These are phyloP conservation scores for Ceratocystis diversiconidia DNA, from an alignment of 2,329 filamentous ascomycete genomes.

Conservation along the genomic window DNA sequence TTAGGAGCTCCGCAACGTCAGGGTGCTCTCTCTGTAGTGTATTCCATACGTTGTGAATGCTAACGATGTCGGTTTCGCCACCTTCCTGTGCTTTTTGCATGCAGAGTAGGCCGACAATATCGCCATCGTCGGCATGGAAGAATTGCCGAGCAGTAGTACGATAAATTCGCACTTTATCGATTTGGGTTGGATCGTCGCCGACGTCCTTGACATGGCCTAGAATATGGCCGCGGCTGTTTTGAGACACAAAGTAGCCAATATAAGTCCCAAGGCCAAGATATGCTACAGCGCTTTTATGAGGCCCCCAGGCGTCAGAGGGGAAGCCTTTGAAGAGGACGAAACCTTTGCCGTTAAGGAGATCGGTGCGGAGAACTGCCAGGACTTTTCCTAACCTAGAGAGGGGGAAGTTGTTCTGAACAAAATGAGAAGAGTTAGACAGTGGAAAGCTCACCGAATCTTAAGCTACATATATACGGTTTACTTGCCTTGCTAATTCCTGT, in stretches of 20 bases:
- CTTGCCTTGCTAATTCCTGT: constrained; percentile 45
- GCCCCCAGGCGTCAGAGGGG: constrained; percentile 61
- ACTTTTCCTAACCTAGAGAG: constrained; percentile 29
- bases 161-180: constrained; percentile 81
- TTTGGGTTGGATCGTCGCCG: constrained; percentile 61
- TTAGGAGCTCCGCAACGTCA: constrained; percentile 61
- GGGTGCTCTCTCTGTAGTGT: constrained; percentile 58
- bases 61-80: constrained; percentile 71
- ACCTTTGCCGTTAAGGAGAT: constrained; percentile 62
- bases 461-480: background rate
- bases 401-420: constrained; percentile 29
- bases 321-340: constrained; percentile 84
- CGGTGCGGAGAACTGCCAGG: constrained; percentile 27
- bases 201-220: constrained; percentile 83
- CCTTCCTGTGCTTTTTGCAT: constrained; percentile 64
- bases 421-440: background rate
- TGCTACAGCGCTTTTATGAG: constrained; percentile 67
- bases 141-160: constrained; percentile 53
- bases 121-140: constrained; percentile 60
- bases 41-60: constrained; percentile 71
- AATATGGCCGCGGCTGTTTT: constrained; percentile 74
- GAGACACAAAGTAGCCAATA: constrained; percentile 74
- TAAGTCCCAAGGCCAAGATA: constrained; percentile 83
- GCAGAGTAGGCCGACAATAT: constrained; percentile 73
- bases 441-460: background rate